Base-by-base conservation (phyloP, 148 eudicot genomes). In the Arbutus unedo region DNA sequence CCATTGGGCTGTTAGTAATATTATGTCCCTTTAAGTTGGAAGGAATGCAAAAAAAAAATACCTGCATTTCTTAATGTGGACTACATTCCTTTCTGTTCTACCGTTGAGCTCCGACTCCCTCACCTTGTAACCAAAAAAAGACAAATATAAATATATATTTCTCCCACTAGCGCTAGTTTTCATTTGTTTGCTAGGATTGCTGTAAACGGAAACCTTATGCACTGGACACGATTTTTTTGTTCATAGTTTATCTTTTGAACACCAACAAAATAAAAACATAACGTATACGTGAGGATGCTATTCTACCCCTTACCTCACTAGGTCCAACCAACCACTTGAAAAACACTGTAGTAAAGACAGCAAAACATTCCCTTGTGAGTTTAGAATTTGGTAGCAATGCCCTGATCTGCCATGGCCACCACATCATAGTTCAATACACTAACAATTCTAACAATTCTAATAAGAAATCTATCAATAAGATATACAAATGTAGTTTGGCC, bases 41-140 rank as follows among this genome's bases (percentile, higher is more conserved):
- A 84, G 2, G n/a, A 70, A 51, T 72, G 51, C 55, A 67, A 43
- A 76, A 11, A 7, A 14, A 9, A 50, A 50, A 50, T 86, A 96
- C 98, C 98, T 96, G 98, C 98, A 96, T 91, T 93, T 94, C 79
- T 88, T 89, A 48, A 96, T 85, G 85, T 91, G 83, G 77, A 91
- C 93, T 43, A 91, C 90, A 48, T 96, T 94, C 84, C 88, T 96
- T 91, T 96, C 97, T 76, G 11, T 80, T 89, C 57, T 87, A 51
- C 98, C 96, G 2, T 92, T 77, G 67, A 92, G 62, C 79, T 93
- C 93, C 4, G 95, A 91, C 82, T 92, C 98, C 79, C 82, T 91
- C 62, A 91, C 92, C 98, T 95, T 85, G 59, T 71, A 23, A 8
- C 8, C 41, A 72, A 72, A 70, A 51, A 5, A 74, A 47, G 49